Evolutionary conservation across 2,329 filamentous ascomycete species (phyloP).

Genomic region (Cladosporium sp.): DNA sequence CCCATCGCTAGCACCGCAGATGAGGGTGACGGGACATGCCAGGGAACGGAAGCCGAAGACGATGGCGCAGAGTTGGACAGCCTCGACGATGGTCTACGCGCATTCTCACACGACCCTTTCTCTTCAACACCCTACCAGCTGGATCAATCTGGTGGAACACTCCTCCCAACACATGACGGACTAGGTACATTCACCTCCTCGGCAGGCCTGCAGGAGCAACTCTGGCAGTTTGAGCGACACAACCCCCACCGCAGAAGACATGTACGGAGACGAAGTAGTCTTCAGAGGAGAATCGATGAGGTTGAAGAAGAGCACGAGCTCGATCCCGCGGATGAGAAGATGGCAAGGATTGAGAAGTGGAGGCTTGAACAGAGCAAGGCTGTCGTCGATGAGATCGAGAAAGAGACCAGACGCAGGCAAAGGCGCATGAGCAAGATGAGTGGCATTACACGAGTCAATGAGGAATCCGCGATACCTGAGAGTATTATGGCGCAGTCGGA

Average conservation of each 20-base stretch:
- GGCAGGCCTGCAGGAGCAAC: constrained; percentile 70
- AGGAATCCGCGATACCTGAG: constrained; percentile 26
- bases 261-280: constrained; percentile 55
- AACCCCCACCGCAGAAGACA: constrained; percentile 69
- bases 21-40: constrained; percentile 34
- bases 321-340: constrained; percentile 69
- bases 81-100: constrained; percentile 85
- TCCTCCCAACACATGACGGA: constrained; percentile 91
- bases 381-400: constrained; percentile 84
- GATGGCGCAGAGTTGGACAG: constrained; percentile 86
- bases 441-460: constrained; percentile 37
- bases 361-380: constrained; percentile 84
- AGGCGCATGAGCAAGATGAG: constrained; percentile 64
- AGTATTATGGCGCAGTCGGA: constrained; percentile 21
- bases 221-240: constrained; percentile 86
- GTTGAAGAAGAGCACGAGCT: constrained; percentile 52
- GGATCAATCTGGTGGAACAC: constrained; percentile 61
- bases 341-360: constrained; percentile 87
- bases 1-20: constrained; percentile 45
- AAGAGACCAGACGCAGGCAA: constrained; percentile 67
- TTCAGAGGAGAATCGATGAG: constrained; percentile 58
- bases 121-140: constrained; percentile 47
- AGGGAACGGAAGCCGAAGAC: constrained; percentile 41
- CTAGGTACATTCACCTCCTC: constrained; percentile 72
- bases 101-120: constrained; percentile 70